Evolutionary conservation across 345 rosid genomes (phyloP).

Genomic region (Brassica carinata): DNA sequence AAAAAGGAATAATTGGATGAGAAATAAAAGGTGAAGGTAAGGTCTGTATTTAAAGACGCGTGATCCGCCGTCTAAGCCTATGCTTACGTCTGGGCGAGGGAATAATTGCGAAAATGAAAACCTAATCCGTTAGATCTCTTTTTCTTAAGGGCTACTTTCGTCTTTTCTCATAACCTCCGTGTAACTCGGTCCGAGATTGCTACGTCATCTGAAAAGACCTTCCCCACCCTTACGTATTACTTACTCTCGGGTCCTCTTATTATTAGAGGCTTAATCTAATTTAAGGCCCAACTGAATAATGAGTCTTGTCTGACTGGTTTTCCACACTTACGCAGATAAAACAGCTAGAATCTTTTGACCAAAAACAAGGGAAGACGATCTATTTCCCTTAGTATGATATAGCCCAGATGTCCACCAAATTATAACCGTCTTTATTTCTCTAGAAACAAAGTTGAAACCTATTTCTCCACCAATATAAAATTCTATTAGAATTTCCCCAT

Average conservation of each 20-base stretch:
- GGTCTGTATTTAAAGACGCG: constrained; percentile 41
- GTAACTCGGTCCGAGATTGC: constrained; percentile 38
- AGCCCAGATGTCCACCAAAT: no score
- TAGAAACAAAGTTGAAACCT: no score
- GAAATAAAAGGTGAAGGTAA: not conserved
- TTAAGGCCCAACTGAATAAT: not conserved
- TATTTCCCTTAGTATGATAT: no score
- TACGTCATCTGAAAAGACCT: constrained; percentile 14
- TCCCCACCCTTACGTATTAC: constrained; percentile 21
- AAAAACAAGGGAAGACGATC: no score
- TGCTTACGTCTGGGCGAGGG: not conserved
- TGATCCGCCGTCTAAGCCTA: constrained; percentile 44
- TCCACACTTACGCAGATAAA: no score
- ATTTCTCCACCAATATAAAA: no score
- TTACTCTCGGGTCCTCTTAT: not conserved
- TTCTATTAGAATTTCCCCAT: no score
- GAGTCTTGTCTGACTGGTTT: no score
- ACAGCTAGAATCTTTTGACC: no score
- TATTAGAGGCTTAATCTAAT: constrained; percentile 6
- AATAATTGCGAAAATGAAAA: constrained; percentile 8
- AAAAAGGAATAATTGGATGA: constrained; percentile 9
- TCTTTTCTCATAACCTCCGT: constrained; percentile 15
- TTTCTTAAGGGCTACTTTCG: constrained; percentile 17
- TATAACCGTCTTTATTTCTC: no score
- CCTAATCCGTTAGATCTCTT: constrained; percentile 23